A percentile compares a stretch with the other conserved stretches of the same genome.
These are phyloP conservation scores for Penicillium lagena DNA, from an alignment of 495 filamentous ascomycete genomes.

Conservation along the genomic window DNA sequence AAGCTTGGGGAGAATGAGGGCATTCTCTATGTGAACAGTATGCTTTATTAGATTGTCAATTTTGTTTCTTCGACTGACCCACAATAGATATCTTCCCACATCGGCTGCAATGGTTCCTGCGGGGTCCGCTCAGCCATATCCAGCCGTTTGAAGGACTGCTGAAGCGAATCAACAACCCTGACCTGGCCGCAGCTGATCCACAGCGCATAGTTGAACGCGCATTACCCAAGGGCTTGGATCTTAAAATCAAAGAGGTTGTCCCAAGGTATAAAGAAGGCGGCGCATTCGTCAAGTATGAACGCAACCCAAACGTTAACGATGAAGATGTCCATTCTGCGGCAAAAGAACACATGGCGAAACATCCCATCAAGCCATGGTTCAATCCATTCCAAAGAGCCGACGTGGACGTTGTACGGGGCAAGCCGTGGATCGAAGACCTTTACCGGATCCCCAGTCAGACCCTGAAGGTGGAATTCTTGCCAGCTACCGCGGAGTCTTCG, in stretches of 20 bases:
- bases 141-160: slow-evolving; percentile 54
- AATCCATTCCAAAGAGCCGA: slow-evolving; percentile 70
- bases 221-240: slow-evolving; percentile 49
- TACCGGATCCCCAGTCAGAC: slow-evolving; percentile 70
- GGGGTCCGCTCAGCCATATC: slow-evolving; percentile 52
- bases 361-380: slow-evolving; percentile 82
- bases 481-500: slow-evolving; percentile 54
- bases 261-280: slow-evolving; percentile 87
- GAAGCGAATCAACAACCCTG: slow-evolving; percentile 55
- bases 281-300: slow-evolving; percentile 82
- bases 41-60: slow-evolving; percentile 11
- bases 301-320: slow-evolving; percentile 43
- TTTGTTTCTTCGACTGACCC: slow-evolving; percentile 3
- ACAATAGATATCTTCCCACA: slow-evolving; percentile 74
- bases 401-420: slow-evolving; percentile 65
- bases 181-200: slow-evolving; percentile 56
- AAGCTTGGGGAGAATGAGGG: slow-evolving; percentile 61
- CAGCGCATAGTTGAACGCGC: slow-evolving; percentile 54
- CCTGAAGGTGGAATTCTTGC: slow-evolving; percentile 78
- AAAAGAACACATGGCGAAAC: slow-evolving; percentile 51
- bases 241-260: slow-evolving; percentile 71
- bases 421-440: slow-evolving; percentile 94
- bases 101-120: slow-evolving; percentile 60
- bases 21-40: slow-evolving; percentile 87
- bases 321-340: slow-evolving; percentile 54